Evolutionary conservation across 2,329 filamentous ascomycete genomes (phyloP), one percentile per base, ranked within the genome.

Genomic region (Epichloe amarillans): DNA sequence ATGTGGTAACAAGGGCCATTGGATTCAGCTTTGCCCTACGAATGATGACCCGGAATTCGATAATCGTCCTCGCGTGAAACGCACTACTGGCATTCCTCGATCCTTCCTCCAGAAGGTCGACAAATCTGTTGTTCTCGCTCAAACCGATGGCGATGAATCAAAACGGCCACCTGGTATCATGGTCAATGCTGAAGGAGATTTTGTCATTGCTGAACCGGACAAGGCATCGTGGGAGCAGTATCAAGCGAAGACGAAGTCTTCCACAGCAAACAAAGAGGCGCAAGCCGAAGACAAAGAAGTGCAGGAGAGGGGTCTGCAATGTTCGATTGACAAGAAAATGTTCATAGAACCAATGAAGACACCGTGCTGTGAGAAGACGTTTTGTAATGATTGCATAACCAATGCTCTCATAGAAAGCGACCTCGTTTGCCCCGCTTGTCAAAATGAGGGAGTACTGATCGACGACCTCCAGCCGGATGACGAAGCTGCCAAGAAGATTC

Each of bases 281-380:
- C 80, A 82, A 56, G 79, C 83, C 59, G 87, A 83, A 63, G 86
- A 87, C 72, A 90, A 93, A 73, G 88, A 91, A 66, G 73, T 95
- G 61, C 84, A 88, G 70, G 86, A 93, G 68, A 84, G 80, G 62
- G 91, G 91, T 58, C 75, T 98, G 65, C 85, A 93, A 69, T 98
- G 93, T 75, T 79, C 89, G 58, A 86, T 97, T 76, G 93, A 97
- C 82, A 94, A 94, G 72, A 90, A 88, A 70, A 84, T 95, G 79
- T 96, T 97, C 73, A 84, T 94, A 82, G 88, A 96, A 69, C 91
- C 93, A 79, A 93, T 94, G 78, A 95, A 95, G 80, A 97, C 93
- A 65, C 91, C 93, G 59, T 98, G 93, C 80, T 98, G 93, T 77
- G 81, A 86, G 73, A 94, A 86, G 79, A 96, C 90, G 66, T 98